A percentile compares a stretch with the other conserved stretches of the same genome.
These are phyloP conservation scores for Nicotiana sylvestris DNA, from an alignment of 257 asterid species.

Conservation along the genomic window DNA sequence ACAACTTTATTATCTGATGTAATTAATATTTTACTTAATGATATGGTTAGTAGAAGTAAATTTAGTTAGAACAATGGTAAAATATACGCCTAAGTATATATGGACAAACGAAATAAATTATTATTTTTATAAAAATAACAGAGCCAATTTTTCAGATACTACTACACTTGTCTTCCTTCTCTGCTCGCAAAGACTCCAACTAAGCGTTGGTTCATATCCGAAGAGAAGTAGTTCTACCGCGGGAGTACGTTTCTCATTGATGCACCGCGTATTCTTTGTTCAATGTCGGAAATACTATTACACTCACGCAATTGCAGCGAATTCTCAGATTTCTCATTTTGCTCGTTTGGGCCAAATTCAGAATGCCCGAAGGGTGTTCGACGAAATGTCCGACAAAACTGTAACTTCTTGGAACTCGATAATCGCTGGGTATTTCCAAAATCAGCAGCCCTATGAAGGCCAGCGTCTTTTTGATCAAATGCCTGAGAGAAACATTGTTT, in stretches of 20 bases:
- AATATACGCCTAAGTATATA: no score
- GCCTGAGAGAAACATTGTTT: conserved; percentile 59
- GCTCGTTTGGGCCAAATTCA: conserved; percentile 53
- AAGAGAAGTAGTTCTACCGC: neutral
- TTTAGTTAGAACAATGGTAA: no score
- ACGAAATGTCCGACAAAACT: conserved; percentile 40
- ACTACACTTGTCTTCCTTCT: no score
- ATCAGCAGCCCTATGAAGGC: conserved; percentile 47
- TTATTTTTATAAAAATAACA: no score
- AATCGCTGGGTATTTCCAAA: conserved; percentile 52
- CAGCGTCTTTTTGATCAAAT: conserved; percentile 49
- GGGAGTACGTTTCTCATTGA: neutral
- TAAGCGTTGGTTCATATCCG: neutral
- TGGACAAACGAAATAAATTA: no score
- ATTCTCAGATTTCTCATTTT: conserved; percentile 47
- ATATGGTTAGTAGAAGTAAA: no score
- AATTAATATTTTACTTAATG: no score
- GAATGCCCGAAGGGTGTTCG: conserved; percentile 53
- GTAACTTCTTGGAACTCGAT: conserved; percentile 67
- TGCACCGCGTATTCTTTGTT: neutral
- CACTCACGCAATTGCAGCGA: conserved; percentile 21
- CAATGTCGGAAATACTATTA: conserved; percentile 30
- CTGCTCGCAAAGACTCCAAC: neutral
- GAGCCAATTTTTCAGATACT: no score
- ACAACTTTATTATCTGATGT: no score